Base-by-base conservation (phyloP, 129 eudicot genomes). In the Lactuca saligna region DNA sequence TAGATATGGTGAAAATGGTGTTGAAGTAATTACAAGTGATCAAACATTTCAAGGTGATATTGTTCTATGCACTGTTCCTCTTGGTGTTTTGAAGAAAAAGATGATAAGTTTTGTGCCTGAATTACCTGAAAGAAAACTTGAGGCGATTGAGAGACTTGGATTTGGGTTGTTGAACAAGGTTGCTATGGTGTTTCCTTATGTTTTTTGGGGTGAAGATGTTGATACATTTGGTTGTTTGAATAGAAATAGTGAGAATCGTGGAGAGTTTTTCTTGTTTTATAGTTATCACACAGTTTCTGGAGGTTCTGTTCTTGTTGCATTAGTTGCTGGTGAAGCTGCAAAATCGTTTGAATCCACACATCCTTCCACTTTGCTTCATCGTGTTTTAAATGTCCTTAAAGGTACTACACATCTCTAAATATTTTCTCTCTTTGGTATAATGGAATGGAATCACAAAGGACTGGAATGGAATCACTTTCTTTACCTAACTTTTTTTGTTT, bases 301-400 rank as follows among this genome's bases (percentile, higher is more conserved):
- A 44, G 96, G 95, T 17, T 76, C 98, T 15, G 90, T 82, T 25
- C 96, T 92, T 39, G 87, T 88, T 54, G 98, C 91, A 8, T 77
- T 92, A 55, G 96, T 92, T 38, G 96, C 96, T 33, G 98, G 98
- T 41, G 96, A 88, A 74, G 98, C 98, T 75, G 96, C 96, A 2
- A 81, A 61, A 57, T 75, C 80, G 15, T 92, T 92, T 77, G 98
- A 92, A 72, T 37, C 13, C 56, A 81, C 86, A 11, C 74, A 62
- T 48, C 91, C 96, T 6, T 80, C 88, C 72, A 60, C 69, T 78
- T 75, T 82, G 77, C 88, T 92, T 80, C 89, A 92, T 68, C 87
- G 82, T 34, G 95, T 84, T 75, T 59, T 92, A 63, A 70, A 76
- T 63, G 71, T 86, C 70, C 98, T 92, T 69, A 85, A 82, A 92